Evolutionary conservation across 2,329 filamentous ascomycete genomes (phyloP), one percentile per base, ranked within the genome.

Genomic region (Diaporthe sp.): DNA sequence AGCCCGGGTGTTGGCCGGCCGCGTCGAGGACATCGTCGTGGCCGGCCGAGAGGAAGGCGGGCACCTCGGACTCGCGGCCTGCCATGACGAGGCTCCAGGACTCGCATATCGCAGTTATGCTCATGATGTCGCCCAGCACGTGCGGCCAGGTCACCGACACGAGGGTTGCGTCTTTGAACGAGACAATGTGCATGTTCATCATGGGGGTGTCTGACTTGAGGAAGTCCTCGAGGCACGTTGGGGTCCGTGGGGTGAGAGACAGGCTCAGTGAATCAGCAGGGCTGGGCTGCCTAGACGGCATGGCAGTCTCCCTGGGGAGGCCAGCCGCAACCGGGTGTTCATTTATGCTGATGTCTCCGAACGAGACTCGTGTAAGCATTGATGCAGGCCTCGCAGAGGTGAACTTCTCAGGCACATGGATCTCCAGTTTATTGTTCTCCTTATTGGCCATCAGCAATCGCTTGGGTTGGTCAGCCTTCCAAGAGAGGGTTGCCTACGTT

Each of bases 131-230:
- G 58, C 82, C 80, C 0, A 85, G 74, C 0, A 82, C 81, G 63
- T 88, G 86, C 3, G 82, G 79, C 80, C 81, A 86, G 51, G 81
- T 79, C 0, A 87, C 55, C 0, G 80, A 80, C 2, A 88, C 77
- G 0, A 86, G 77, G 0, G 86, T 88, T 2, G 80, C 80, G 73
- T 88, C 82, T 4, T 76, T 78, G 76, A 88, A 87, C 0, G 83
- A 81, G 0, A 84, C 81, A 42, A 88, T 78, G 68, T 85, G 84
- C 3, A 88, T 78, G 2, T 82, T 82, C 0, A 88, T 76, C 73
- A 84, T 81, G 0, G 86, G 86, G 12, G 74, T 78, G 72, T 87
- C 85, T 2, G 78, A 71, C 32, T 78, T 77, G 0, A 86, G 76
- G 73, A 83, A 86, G 73, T 86, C 83, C 1, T 82, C 75, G 1